These are phyloP conservation scores for Durotheca rogersii DNA, from an alignment of 495 filamentous ascomycete genomes.

Conservation along the genomic window DNA sequence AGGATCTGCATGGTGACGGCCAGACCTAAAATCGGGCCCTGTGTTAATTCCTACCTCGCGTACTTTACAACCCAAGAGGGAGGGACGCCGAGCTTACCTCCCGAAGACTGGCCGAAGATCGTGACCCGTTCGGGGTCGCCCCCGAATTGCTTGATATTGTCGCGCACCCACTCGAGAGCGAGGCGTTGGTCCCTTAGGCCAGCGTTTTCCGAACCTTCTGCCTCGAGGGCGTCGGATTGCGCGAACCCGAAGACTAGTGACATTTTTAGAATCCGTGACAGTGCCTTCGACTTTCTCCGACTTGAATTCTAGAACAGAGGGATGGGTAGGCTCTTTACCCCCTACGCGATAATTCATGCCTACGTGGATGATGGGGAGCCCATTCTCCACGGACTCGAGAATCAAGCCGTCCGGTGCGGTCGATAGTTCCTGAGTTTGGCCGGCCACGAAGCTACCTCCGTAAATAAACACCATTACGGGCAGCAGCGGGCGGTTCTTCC, in stretches of 20 bases:
- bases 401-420: constrained; percentile 47
- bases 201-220: constrained; percentile 46
- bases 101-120: constrained; percentile 59
- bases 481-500: constrained; percentile 31
- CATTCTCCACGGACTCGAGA: constrained; percentile 43
- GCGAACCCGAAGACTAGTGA: constrained; percentile 36
- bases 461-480: constrained; percentile 52
- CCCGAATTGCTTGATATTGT: constrained; percentile 60
- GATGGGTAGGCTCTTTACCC: constrained; percentile 1
- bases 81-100: constrained; percentile 30
- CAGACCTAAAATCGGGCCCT: constrained; percentile 26
- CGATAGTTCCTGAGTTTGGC: constrained; percentile 39
- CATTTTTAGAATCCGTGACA: too few relatives aligned
- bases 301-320: neutral
- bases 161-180: constrained; percentile 56
- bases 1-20: constrained; percentile 46
- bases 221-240: constrained; percentile 29
- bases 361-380: constrained; percentile 46
- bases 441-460: constrained; percentile 42
- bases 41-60: too few relatives aligned
- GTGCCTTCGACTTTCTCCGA: too few relatives aligned
- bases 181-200: constrained; percentile 59
- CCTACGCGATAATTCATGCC: constrained; percentile 50
- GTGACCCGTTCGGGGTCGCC: constrained; percentile 55
- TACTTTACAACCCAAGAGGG: too few relatives aligned